These are phyloP conservation scores for Hanseniaspora meyeri DNA, from an alignment of 805 yeast genomes.

Conservation along the genomic window DNA sequence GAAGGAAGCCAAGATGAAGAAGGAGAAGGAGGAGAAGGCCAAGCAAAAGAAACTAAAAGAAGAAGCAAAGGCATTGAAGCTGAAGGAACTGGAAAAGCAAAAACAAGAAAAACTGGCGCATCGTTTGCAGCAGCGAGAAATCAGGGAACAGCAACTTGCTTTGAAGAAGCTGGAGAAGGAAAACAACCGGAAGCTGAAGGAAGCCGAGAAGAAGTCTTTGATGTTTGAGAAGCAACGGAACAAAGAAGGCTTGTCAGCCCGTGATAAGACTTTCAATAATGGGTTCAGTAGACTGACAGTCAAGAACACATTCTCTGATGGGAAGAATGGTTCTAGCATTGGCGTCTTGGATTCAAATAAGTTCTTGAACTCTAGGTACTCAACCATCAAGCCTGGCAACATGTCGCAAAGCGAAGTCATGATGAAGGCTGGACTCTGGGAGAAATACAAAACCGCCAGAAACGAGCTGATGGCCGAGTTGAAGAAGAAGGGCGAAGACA, in stretches of 20 bases:
- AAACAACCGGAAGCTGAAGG: not conserved
- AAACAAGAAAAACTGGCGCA: not conserved
- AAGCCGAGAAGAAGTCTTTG: not conserved
- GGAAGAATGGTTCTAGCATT: not conserved
- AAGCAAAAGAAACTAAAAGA: not conserved
- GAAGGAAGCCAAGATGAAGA: not conserved
- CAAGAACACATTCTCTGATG: not conserved
- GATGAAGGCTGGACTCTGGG: not conserved
- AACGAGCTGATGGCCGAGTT: not conserved
- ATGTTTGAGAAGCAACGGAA: not conserved
- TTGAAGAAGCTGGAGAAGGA: slow-evolving; percentile 7
- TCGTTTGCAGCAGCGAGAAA: not conserved
- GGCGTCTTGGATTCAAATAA: not conserved
- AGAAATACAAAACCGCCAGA: not conserved
- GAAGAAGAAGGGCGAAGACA: not conserved
- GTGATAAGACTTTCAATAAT: not conserved
- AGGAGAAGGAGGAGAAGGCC: slow-evolving; percentile 1
- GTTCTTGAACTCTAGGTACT: not conserved
- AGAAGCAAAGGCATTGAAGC: not conserved
- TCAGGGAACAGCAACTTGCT: not conserved
- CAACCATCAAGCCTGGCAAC: not conserved
- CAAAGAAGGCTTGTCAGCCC: not conserved
- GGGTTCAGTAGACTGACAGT: not conserved
- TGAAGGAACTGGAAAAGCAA: not conserved
- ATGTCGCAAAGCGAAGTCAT: not conserved